These are phyloP conservation scores for Spizellomyces punctatus DNA, from an alignment of 192 early-diverging fungal species.

Conservation along the genomic window DNA sequence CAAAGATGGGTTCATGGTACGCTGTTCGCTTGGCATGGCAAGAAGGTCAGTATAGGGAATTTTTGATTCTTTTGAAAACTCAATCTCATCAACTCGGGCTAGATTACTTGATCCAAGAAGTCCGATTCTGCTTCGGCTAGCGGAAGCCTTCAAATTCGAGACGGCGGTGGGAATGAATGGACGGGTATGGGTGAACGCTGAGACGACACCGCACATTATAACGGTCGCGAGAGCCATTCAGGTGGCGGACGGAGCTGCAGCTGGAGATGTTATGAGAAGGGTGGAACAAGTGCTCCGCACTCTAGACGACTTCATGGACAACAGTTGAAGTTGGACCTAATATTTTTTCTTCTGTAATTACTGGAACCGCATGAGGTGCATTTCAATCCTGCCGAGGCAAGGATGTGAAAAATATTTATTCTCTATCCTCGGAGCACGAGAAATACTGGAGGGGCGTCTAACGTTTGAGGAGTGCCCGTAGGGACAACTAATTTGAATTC, in stretches of 20 bases:
- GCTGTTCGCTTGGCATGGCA: constrained; percentile 77
- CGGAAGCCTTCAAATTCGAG: constrained; percentile 79
- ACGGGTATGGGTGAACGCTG: constrained; percentile 87
- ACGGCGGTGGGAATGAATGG: constrained; percentile 93
- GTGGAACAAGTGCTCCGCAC: constrained; percentile 9
- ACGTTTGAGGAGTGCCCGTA: no score
- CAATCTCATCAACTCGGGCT: background rate
- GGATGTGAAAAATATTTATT: no score
- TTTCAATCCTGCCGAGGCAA: no score
- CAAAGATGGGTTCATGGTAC: constrained; percentile 75
- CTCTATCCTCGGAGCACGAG: no score
- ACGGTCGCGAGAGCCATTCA: constrained; percentile 70
- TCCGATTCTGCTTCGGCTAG: constrained; percentile 71
- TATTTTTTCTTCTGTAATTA: background rate
- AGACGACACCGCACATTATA: constrained; percentile 61
- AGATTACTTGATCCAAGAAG: constrained; percentile 74
- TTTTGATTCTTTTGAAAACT: no score
- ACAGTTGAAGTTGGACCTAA: background rate
- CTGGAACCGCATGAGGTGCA: no score
- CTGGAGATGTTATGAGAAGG: constrained; percentile 57
- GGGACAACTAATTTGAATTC: no score
- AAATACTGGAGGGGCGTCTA: no score
- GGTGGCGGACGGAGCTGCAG: constrained; percentile 69
- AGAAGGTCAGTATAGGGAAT: constrained; percentile 53
- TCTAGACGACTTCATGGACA: constrained; percentile 18